Conservation (phyloP, 371 early-diverging fungal species). For the Globomyces sp. region DNA sequence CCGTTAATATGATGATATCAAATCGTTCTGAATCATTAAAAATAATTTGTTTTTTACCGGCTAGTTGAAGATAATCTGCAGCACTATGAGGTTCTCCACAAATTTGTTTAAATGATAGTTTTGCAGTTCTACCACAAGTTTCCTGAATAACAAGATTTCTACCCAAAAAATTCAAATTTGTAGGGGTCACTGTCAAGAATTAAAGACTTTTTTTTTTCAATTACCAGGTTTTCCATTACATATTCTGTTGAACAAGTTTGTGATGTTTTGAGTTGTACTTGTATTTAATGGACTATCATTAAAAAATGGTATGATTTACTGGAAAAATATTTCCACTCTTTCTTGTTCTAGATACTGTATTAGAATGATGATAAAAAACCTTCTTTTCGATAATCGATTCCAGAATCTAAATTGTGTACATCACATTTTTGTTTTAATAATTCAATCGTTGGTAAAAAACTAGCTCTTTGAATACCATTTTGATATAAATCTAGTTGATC, state of each 20-base stretch:
- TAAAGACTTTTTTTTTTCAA: no score
- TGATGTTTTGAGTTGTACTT: conserved; percentile 36
- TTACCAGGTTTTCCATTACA: background rate
- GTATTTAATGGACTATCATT: no score
- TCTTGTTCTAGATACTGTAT: conserved; percentile 22
- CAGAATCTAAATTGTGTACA: conserved; percentile 80
- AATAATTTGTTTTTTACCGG: conserved; percentile 26
- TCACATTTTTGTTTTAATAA: conserved; percentile 76
- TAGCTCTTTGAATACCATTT: conserved; percentile 90
- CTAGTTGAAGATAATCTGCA: conserved; percentile 85
- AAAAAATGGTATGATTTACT: background rate
- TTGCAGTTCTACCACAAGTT: conserved; percentile 60
- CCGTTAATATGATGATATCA: conserved; percentile 73
- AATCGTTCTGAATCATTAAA: conserved; percentile 31
- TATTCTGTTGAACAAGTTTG: background rate
- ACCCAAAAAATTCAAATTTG: no score
- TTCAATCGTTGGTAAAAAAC: conserved; percentile 88
- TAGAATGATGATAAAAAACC: conserved; percentile 8
- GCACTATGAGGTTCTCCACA: conserved; percentile 84
- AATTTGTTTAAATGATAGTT: conserved; percentile 74
- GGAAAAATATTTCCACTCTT: conserved; percentile 11
- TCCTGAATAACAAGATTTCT: background rate
- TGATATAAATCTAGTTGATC: conserved; percentile 72
- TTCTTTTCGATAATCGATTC: conserved; percentile 80
- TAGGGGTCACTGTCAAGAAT: no score